phyloP scores from a whole-genome alignment of 2,329 filamentous ascomycete species.

The Penicillium sp. region DNA sequence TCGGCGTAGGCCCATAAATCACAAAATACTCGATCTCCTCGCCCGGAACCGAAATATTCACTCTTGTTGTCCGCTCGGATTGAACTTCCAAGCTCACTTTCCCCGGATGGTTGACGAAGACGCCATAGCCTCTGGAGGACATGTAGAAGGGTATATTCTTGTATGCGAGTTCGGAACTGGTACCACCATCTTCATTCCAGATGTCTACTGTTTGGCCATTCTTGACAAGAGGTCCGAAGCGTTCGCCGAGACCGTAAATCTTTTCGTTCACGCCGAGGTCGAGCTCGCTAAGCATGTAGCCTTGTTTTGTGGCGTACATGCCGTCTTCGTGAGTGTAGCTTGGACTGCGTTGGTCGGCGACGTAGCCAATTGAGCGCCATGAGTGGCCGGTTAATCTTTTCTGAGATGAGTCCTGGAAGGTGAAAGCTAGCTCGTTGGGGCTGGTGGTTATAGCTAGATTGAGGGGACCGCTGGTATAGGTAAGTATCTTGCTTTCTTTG shows the following conservation, averaged over 20 bases:
- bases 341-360: constrained; percentile 33
- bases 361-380: constrained; percentile 41
- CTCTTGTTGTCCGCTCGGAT: constrained; percentile 67
- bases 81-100: constrained; percentile 71
- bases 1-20: constrained; percentile 68
- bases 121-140: constrained; percentile 67
- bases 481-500: constrained; percentile 22
- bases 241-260: constrained; percentile 71
- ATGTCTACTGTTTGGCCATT: constrained; percentile 68
- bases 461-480: constrained; percentile 34
- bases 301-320: constrained; percentile 38
- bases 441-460: constrained; percentile 33
- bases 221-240: constrained; percentile 74
- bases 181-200: constrained; percentile 57
- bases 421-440: constrained; percentile 35
- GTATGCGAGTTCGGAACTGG: constrained; percentile 40
- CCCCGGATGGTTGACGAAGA: constrained; percentile 71
- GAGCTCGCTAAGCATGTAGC: constrained; percentile 41
- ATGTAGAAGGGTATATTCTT: constrained; percentile 45
- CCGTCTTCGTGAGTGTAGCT: constrained; percentile 35
- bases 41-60: constrained; percentile 67
- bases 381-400: constrained; percentile 39
- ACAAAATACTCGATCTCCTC: constrained; percentile 72
- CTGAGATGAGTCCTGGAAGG: constrained; percentile 22
- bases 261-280: constrained; percentile 56